Evolutionary conservation across 768 basidiomycete genomes (phyloP), one percentile per base, ranked within the genome.

Genomic region (Candolleomyces eurysporus): DNA sequence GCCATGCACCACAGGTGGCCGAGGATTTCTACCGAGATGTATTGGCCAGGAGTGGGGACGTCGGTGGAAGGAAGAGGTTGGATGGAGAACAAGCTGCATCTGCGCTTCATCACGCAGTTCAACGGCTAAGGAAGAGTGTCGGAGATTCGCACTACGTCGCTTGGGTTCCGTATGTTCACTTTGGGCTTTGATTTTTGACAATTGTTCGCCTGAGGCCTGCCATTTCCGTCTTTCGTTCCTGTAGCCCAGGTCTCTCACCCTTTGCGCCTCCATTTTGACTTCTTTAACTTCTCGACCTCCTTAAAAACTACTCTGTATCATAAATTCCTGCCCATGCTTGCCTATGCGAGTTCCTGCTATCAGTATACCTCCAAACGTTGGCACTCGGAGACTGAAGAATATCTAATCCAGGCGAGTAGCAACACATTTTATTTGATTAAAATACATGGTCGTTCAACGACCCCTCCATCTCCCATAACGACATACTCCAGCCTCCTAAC

Each of bases 1-100:
- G 51, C 11, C 40, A 64, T 49, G 67, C 63, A 13, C 51, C 59
- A 17, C 39, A 52, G 8, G 22, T 68, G 21, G 65, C 65, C 21
- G 55, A 60, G 11, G 21, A 39, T 16, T 62, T 65, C 39, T 65
- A 65, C 56, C 16, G 45, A 16, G 32, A 22, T 26, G 53, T 48
- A 7, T 64, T 46, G 45, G 50, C 17, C 2, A 36, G 19, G 32
- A 43, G 17, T 4, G 14, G 39, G 19, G 16, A 26, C 40, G 50
- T 16, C 19, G 51, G 32, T 21, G 22, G 50, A 19, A 30, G 21
- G 21, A 40, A 22, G 26, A 16, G 48, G 13, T 36, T 42, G n/a
- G 51, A 54, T 39, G 30, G 26, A 13, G 21, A 11, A 10, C 45
- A 48, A 8, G 55, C 61, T n/a, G 61, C 61, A 16, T 19, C 22